Conservation (phyloP, 2,329 filamentous ascomycete genomes). For the Penicillium sp. region DNA sequence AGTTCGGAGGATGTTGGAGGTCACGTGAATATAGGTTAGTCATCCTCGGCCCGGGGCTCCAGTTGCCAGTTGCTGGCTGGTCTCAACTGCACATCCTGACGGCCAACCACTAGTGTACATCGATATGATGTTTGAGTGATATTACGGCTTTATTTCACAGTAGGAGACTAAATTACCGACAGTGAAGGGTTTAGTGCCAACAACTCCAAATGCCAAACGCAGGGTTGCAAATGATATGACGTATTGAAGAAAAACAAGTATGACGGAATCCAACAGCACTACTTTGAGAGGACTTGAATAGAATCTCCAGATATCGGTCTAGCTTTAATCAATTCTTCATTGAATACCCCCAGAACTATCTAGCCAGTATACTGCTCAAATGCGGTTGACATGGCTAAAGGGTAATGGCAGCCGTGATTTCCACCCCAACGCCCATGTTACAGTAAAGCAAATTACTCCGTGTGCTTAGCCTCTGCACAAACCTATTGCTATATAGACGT, state of each 20-base stretch:
- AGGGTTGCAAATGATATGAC: not conserved
- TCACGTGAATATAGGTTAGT: conserved; percentile 1
- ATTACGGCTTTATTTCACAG: not conserved
- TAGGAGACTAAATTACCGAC: too few species aligned
- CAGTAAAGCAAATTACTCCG: not conserved
- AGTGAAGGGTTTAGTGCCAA: too few species aligned
- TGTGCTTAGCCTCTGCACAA: not conserved
- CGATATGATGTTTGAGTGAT: not conserved
- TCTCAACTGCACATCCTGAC: not conserved
- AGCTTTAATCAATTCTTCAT: not conserved
- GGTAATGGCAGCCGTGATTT: not conserved
- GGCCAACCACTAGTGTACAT: not conserved
- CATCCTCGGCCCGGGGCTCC: not conserved
- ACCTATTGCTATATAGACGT: not conserved
- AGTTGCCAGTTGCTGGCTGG: not conserved
- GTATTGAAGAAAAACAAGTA: not conserved
- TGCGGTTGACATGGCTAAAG: not conserved
- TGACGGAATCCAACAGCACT: not conserved
- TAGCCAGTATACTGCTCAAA: not conserved
- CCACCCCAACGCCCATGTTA: not conserved
- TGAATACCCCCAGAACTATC: not conserved
- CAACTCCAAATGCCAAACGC: not conserved
- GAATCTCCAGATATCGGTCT: not conserved
- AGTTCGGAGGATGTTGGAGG: conserved; percentile 13
- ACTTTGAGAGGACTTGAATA: not conserved